Evolutionary conservation across 2,329 filamentous ascomycete species (phyloP).

Genomic region (Pestalotiopsis sp.): DNA sequence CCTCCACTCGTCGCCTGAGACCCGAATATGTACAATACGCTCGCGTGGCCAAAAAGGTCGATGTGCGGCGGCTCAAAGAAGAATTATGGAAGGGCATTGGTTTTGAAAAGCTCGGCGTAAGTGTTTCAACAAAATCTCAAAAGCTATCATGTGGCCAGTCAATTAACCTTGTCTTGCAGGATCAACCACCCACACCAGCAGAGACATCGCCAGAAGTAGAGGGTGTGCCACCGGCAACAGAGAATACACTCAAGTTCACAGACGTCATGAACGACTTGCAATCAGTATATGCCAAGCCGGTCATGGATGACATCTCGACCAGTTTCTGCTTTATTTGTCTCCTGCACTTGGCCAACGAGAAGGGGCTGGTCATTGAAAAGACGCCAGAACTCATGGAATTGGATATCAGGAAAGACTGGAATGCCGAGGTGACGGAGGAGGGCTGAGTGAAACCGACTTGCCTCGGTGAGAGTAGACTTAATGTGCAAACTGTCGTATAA

Average conservation of each 20-base stretch:
- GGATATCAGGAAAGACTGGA: conserved; percentile 64
- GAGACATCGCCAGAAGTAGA: conserved; percentile 24
- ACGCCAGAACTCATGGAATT: conserved; percentile 61
- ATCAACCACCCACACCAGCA: conserved; percentile 34
- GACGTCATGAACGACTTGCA: conserved; percentile 89
- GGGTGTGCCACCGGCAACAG: conserved; percentile 35
- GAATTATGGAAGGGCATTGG: conserved; percentile 72
- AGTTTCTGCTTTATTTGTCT: conserved; percentile 92
- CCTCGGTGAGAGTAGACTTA: background rate
- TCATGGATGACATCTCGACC: conserved; percentile 93
- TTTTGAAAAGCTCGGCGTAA: conserved; percentile 56
- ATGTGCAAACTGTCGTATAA: background rate
- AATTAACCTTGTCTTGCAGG: conserved; percentile 10
- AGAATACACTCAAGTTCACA: conserved; percentile 78
- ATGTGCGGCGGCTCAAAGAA: conserved; percentile 70
- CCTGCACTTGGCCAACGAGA: conserved; percentile 89
- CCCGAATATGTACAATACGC: conserved; percentile 75
- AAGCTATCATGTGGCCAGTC: background rate
- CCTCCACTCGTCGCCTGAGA: conserved; percentile 62
- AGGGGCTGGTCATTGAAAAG: conserved; percentile 78
- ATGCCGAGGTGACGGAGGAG: conserved; percentile 54
- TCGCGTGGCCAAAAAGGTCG: conserved; percentile 72
- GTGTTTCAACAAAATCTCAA: conserved; percentile 25
- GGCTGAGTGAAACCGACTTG: conserved; percentile 3
- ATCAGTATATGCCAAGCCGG: conserved; percentile 80